Conservation (phyloP, 352 stramenopile species). For the Phytophthora litchii region DNA sequence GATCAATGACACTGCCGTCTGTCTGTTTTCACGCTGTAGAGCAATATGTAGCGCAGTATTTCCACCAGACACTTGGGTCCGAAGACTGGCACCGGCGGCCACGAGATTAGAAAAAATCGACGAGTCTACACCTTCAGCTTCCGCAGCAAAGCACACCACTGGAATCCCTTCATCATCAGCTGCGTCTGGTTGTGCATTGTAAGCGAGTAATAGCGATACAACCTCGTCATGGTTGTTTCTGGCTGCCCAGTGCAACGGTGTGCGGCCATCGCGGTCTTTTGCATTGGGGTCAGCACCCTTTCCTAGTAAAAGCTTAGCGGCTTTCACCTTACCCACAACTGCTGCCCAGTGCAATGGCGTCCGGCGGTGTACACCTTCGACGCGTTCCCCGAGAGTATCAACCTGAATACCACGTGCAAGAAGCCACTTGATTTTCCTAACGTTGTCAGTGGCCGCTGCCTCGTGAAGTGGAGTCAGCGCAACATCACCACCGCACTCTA, state of each 20-base stretch:
- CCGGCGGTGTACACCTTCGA: conserved; percentile 62
- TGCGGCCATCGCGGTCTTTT: conserved; percentile 61
- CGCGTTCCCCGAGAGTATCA: conserved; percentile 63
- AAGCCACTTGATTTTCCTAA: conserved; percentile 45
- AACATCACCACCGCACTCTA: conserved; percentile 74
- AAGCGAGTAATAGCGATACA: conserved; percentile 54
- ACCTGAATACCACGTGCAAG: conserved; percentile 47
- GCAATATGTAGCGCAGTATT: conserved; percentile 83
- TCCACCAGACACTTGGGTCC: conserved; percentile 44
- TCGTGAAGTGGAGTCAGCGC: conserved; percentile 77
- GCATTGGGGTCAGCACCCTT: conserved; percentile 62
- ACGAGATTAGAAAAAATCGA: conserved; percentile 55
- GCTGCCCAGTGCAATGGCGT: conserved; percentile 81
- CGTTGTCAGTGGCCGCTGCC: conserved; percentile 64
- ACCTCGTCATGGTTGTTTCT: conserved; percentile 65
- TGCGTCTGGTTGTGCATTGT: conserved; percentile 48
- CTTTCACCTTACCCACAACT: conserved; percentile 51
- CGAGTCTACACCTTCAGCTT: conserved; percentile 59
- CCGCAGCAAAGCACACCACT: conserved; percentile 69
- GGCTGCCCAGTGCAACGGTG: conserved; percentile 79
- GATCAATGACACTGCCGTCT: conserved; percentile 72
- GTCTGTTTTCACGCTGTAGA: conserved; percentile 67
- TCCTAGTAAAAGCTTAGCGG: conserved; percentile 45
- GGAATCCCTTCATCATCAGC: conserved; percentile 53
- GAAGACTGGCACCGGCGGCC: conserved; percentile 45